These are phyloP conservation scores for Tricharina praecox DNA, from an alignment of 495 filamentous ascomycete genomes.

Conservation along the genomic window DNA sequence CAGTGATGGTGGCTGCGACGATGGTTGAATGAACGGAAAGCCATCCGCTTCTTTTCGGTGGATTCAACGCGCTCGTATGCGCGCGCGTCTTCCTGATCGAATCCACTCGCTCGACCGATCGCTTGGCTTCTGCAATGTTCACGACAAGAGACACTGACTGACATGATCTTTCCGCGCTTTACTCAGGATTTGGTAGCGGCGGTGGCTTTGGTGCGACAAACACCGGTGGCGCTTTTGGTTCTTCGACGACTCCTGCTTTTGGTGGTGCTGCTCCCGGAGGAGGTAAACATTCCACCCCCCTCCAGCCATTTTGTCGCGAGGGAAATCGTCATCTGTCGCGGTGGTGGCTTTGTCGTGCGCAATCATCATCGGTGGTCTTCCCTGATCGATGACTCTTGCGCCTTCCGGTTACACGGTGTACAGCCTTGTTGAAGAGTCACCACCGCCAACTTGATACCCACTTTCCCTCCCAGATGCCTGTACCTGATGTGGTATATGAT, in stretches of 20 bases:
- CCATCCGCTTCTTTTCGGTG: too few relatives aligned
- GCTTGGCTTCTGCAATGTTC: conserved; percentile 1
- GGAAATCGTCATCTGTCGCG: conserved; percentile 3
- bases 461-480: too few relatives aligned
- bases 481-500: neutral
- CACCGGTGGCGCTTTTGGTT: neutral
- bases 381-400: too few relatives aligned
- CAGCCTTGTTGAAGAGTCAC: conserved; percentile 5
- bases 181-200: conserved; percentile 26
- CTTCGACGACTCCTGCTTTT: conserved; percentile 20
- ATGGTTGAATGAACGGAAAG: too few relatives aligned
- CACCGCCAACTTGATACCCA: too few relatives aligned
- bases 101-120: neutral
- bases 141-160: conserved; percentile 6
- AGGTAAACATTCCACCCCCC: conserved; percentile 27
- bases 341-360: too few relatives aligned
- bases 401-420: too few relatives aligned
- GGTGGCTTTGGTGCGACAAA: conserved; percentile 21
- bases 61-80: too few relatives aligned
- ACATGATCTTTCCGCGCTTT: conserved; percentile 6
- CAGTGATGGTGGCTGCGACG: conserved; percentile 12
- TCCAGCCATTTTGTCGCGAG: conserved; percentile 22
- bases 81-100: neutral
- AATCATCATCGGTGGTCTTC: conserved; percentile 16
- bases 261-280: conserved; percentile 22